These are phyloP conservation scores for Alternaria longipes DNA, from an alignment of 2,329 filamentous ascomycete genomes.

Conservation along the genomic window DNA sequence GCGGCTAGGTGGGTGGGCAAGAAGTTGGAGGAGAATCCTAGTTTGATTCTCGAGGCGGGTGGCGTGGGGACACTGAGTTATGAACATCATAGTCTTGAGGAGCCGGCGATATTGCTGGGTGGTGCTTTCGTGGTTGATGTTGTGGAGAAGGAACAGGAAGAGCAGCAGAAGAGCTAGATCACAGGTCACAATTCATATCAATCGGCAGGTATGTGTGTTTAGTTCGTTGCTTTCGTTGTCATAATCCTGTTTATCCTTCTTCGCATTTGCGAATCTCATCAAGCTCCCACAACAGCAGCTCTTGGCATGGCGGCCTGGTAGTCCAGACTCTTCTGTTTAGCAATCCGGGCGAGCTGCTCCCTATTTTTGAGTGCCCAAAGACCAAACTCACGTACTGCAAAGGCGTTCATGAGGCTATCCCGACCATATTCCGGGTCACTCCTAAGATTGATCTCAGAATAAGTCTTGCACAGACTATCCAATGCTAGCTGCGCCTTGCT, in stretches of 20 bases:
- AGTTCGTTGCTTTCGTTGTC: constrained; percentile 4
- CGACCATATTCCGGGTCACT: constrained; percentile 50
- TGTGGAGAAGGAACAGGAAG: constrained; percentile 52
- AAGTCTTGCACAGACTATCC: constrained; percentile 39
- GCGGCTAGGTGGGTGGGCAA: constrained; percentile 86
- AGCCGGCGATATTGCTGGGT: constrained; percentile 62
- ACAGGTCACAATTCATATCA: background rate
- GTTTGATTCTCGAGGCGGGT: constrained; percentile 78
- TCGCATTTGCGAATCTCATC: background rate
- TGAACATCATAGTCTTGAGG: constrained; percentile 59
- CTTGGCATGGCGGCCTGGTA: constrained; percentile 28
- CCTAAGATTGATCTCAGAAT: constrained; percentile 21
- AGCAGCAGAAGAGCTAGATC: constrained; percentile 15
- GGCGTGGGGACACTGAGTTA: constrained; percentile 63
- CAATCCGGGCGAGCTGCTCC: constrained; percentile 50
- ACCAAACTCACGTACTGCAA: constrained; percentile 60
- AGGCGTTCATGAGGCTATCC: constrained; percentile 60
- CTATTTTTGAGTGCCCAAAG: constrained; percentile 58
- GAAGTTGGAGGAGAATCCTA: constrained; percentile 76
- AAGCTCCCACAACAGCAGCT: background rate
- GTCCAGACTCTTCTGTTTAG: constrained; percentile 37
- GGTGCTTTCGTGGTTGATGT: constrained; percentile 62
- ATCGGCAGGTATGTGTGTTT: background rate
- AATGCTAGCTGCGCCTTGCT: constrained; percentile 43
- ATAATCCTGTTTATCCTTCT: background rate